phyloP scores from a whole-genome alignment of 2,329 filamentous ascomycete species.

The Monosporascus sp. region DNA sequence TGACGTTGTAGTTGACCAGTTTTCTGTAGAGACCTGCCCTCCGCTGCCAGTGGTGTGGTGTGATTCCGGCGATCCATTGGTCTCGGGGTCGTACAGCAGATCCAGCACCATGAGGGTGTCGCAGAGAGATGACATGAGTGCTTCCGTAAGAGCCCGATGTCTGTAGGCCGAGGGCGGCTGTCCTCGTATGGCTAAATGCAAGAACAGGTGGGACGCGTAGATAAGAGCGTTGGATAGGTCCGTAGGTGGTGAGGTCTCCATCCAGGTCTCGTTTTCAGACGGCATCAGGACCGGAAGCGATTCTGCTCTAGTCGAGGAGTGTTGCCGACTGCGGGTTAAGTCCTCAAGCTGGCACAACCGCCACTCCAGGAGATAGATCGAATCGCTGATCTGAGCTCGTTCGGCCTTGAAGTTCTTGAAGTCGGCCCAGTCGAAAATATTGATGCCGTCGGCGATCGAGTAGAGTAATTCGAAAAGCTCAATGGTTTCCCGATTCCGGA shows the following conservation, averaged over 20 bases:
- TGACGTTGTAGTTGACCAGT: slow-evolving; percentile 4
- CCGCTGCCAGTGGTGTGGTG: slow-evolving; percentile 9
- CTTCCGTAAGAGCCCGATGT: slow-evolving; percentile 23
- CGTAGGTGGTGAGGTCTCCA: slow-evolving; percentile 7
- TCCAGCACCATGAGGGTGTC: slow-evolving; percentile 18
- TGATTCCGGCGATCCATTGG: slow-evolving; percentile 9
- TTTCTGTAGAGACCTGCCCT: slow-evolving; percentile 10
- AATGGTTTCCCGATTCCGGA: slow-evolving; percentile 21
- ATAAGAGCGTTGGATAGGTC: slow-evolving; percentile 25
- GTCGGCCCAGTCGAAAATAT: slow-evolving; percentile 26
- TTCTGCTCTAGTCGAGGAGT: slow-evolving; percentile 8
- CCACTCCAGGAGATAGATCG: slow-evolving; percentile 27
- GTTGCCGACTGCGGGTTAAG: slow-evolving; percentile 10
- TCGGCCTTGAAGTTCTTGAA: slow-evolving; percentile 22
- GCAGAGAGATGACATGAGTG: slow-evolving; percentile 22
- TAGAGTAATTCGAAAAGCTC: slow-evolving; percentile 26
- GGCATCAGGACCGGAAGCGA: slow-evolving; percentile 10
- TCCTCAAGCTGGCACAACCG: slow-evolving; percentile 25
- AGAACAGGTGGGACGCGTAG: slow-evolving; percentile 25
- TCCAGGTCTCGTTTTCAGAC: slow-evolving; percentile 5
- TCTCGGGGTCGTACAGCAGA: slow-evolving; percentile 17
- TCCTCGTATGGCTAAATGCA: slow-evolving; percentile 26
- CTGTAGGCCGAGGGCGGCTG: slow-evolving; percentile 25
- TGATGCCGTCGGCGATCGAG: slow-evolving; percentile 23
- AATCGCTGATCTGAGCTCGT: slow-evolving; percentile 25